Evolutionary conservation across 148 eudicot genomes (phyloP).

Genomic region (Chenopodium quinoa): DNA sequence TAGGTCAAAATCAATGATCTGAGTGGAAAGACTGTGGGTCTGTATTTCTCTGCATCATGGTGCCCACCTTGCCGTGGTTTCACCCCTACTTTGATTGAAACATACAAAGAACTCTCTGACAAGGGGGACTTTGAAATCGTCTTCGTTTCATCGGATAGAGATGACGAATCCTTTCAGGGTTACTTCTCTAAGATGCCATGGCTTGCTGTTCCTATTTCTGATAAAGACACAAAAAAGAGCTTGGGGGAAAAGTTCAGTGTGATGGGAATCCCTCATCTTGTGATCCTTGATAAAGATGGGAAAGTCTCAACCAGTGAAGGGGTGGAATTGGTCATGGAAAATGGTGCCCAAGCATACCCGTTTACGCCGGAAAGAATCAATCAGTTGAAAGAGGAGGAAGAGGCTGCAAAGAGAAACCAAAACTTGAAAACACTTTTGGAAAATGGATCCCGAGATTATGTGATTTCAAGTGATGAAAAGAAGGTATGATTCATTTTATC

Average conservation of each 20-base stretch:
- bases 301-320: conserved; percentile 41
- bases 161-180: conserved; percentile 40
- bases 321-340: conserved; percentile 39
- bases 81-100: conserved; percentile 43
- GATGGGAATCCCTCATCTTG: conserved; percentile 51
- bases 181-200: conserved; percentile 61
- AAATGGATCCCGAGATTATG: conserved; percentile 42
- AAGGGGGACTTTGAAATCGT: conserved; percentile 48
- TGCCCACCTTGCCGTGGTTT: conserved; percentile 56
- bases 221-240: conserved; percentile 26
- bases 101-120: conserved; percentile 37
- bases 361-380: conserved; percentile 40
- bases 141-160: conserved; percentile 45
- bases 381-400: conserved; percentile 49
- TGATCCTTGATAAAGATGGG: conserved; percentile 41
- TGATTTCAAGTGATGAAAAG: conserved; percentile 36
- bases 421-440: conserved; percentile 45
- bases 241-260: conserved; percentile 36
- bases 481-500: conserved; percentile 27
- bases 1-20: conserved; percentile 46
- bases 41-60: conserved; percentile 61
- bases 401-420: conserved; percentile 43
- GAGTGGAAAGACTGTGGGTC: conserved; percentile 42
- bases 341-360: conserved; percentile 42
- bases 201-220: conserved; percentile 53